A percentile compares a stretch with the other conserved stretches of the same genome.
These are phyloP conservation scores for Colletotrichum sp. DNA, from an alignment of 2,329 filamentous ascomycete species.

Conservation along the genomic window DNA sequence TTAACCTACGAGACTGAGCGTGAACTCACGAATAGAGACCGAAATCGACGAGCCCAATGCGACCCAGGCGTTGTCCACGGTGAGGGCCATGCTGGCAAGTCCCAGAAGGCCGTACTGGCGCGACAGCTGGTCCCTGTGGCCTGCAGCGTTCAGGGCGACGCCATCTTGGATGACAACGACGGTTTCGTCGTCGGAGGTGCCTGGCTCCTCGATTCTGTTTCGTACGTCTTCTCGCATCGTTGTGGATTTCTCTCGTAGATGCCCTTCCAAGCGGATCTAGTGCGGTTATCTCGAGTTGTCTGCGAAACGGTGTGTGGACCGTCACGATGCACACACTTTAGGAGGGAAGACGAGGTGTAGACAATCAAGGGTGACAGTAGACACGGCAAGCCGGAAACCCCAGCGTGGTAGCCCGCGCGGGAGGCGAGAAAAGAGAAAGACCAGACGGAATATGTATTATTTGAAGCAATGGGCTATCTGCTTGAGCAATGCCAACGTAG, in stretches of 20 bases:
- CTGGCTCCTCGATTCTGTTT: neutral
- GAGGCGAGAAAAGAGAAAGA: neutral
- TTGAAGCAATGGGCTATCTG: neutral
- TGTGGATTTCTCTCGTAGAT: neutral
- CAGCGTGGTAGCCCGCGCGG: neutral
- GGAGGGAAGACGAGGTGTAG: neutral
- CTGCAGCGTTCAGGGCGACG: slow-evolving; percentile 65
- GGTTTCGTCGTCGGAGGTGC: slow-evolving; percentile 33
- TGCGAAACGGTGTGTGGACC: neutral
- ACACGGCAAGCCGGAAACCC: neutral
- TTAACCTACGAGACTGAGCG: neutral
- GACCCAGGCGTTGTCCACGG: slow-evolving; percentile 70
- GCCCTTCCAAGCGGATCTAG: neutral
- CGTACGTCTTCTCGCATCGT: neutral
- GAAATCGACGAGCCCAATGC: slow-evolving; percentile 66
- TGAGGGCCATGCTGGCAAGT: slow-evolving; percentile 64
- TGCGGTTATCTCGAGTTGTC: neutral
- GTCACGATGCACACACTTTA: neutral
- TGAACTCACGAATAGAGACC: slow-evolving; percentile 49
- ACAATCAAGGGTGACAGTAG: neutral
- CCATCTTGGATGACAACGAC: slow-evolving; percentile 39
- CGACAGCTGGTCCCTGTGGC: slow-evolving; percentile 67
- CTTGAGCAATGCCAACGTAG: neutral
- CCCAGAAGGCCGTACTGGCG: slow-evolving; percentile 66
- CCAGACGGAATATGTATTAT: neutral